These are phyloP conservation scores for Geotrichum candidum DNA, from an alignment of 1,139 yeast genomes.

Conservation along the genomic window DNA sequence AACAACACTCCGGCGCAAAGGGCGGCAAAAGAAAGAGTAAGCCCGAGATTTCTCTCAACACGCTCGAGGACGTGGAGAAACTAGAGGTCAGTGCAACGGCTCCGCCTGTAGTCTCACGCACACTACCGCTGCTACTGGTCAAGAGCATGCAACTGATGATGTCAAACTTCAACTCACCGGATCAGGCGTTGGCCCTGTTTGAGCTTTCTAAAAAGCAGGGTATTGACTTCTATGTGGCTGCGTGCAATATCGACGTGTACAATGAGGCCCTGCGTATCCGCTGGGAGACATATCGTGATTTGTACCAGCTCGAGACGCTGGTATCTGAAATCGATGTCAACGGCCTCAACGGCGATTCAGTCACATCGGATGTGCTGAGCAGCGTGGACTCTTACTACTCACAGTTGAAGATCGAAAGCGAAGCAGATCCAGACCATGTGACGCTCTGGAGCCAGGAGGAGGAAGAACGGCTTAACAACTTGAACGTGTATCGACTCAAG, in stretches of 20 bases:
- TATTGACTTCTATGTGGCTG: slow-evolving; percentile 36
- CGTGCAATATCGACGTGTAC: slow-evolving; percentile 40
- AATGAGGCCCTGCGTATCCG: slow-evolving; percentile 36
- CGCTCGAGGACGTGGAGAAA: slow-evolving; percentile 16
- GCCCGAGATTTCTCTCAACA: slow-evolving; percentile 11
- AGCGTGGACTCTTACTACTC: not conserved
- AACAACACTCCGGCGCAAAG: not conserved
- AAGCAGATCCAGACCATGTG: slow-evolving; percentile 20
- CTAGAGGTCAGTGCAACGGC: slow-evolving; percentile 16
- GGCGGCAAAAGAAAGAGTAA: not conserved
- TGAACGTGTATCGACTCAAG: slow-evolving; percentile 30
- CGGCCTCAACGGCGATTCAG: slow-evolving; percentile 38
- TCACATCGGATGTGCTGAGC: slow-evolving; percentile 32
- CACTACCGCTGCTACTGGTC: slow-evolving; percentile 21
- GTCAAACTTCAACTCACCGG: slow-evolving; percentile 34
- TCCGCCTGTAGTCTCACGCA: slow-evolving; percentile 20
- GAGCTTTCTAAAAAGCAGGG: slow-evolving; percentile 36
- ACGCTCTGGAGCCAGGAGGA: slow-evolving; percentile 36
- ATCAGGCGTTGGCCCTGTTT: slow-evolving; percentile 39
- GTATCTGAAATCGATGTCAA: slow-evolving; percentile 41
- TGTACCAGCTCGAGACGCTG: slow-evolving; percentile 34
- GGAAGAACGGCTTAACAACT: slow-evolving; percentile 29
- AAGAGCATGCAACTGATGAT: slow-evolving; percentile 27
- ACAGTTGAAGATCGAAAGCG: not conserved
- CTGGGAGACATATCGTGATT: slow-evolving; percentile 40